Percentiles rank a stretch among this genome's conserved stretches.
Conservation (phyloP, 441 rosid genomes). For the Erysimum cheiri region DNA sequence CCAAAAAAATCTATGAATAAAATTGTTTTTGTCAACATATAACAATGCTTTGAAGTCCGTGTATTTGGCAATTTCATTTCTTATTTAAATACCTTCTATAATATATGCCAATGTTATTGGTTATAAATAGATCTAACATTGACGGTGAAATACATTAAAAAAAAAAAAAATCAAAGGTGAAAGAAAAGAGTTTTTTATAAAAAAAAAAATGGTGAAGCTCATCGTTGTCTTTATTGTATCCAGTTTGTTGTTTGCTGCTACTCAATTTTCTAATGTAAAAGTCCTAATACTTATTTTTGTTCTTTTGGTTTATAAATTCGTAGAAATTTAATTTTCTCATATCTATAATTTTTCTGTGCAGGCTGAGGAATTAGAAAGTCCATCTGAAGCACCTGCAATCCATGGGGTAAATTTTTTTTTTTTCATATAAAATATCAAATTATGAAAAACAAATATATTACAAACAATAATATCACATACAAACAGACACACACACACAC, state of each 20-base stretch:
- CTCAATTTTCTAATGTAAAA: slow-evolving; percentile 34
- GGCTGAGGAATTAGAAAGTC: slow-evolving; percentile 20
- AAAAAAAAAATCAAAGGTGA: background rate
- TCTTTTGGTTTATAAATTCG: background rate
- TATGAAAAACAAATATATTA: background rate
- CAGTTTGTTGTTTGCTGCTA: slow-evolving; percentile 30
- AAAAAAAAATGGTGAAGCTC: slow-evolving; percentile 24
- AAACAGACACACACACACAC: too few relatives aligned
- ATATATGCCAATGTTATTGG: background rate
- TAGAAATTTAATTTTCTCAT: background rate
- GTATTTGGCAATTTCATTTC: background rate
- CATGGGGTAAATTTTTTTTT: slow-evolving; percentile 1
- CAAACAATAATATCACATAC: background rate
- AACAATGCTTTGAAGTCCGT: background rate
- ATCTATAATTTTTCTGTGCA: background rate
- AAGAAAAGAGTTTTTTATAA: background rate
- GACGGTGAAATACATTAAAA: background rate
- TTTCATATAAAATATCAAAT: background rate
- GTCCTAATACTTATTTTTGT: background rate
- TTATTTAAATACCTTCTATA: slow-evolving; percentile 21
- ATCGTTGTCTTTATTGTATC: background rate
- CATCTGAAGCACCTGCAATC: slow-evolving; percentile 2
- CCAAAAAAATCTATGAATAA: background rate
- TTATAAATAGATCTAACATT: slow-evolving; percentile 25
- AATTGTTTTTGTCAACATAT: background rate